phyloP scores from a whole-genome alignment of 345 rosid genomes.

The Citrus inodora region DNA sequence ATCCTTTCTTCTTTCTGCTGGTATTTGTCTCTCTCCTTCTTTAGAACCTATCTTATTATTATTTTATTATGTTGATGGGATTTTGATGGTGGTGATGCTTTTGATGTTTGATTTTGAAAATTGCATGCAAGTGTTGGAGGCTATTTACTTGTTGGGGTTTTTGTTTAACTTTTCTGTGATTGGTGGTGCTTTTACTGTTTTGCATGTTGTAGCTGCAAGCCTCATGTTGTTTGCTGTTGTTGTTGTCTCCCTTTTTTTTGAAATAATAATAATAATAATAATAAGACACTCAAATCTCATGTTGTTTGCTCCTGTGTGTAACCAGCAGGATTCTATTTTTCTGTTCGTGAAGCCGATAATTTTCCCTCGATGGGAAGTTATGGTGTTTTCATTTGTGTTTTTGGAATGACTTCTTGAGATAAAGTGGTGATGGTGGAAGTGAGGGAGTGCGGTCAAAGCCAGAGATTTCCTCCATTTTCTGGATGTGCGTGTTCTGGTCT shows the following conservation, averaged over 20 bases:
- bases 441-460: constrained; percentile 29
- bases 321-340: constrained; percentile 22
- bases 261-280: no score
- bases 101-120: constrained; percentile 19
- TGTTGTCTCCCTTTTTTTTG: no score
- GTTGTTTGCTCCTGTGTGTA: constrained; percentile 3
- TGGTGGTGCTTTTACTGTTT: constrained; percentile 15
- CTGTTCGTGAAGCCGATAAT: constrained; percentile 6
- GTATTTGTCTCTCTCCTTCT: constrained; percentile 31
- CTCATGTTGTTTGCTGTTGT: no score
- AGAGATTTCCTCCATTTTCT: constrained; percentile 34
- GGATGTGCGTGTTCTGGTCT: constrained; percentile 36
- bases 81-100: constrained; percentile 19
- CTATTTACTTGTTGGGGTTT: constrained; percentile 5
- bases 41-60: not conserved
- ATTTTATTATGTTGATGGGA: not conserved
- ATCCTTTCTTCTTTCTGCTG: constrained; percentile 46
- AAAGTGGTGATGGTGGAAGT: constrained; percentile 41
- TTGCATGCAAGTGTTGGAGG: constrained; percentile 8
- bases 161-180: not conserved
- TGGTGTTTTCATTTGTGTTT: constrained; percentile 6
- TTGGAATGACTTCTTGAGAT: constrained; percentile 43
- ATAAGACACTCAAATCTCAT: constrained; percentile 3
- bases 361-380: constrained; percentile 14
- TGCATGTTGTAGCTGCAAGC: not conserved